A percentile compares a stretch with the other conserved stretches of the same genome.
Conservation (phyloP, 306 rosid species). For the Prunus mongolica region DNA sequence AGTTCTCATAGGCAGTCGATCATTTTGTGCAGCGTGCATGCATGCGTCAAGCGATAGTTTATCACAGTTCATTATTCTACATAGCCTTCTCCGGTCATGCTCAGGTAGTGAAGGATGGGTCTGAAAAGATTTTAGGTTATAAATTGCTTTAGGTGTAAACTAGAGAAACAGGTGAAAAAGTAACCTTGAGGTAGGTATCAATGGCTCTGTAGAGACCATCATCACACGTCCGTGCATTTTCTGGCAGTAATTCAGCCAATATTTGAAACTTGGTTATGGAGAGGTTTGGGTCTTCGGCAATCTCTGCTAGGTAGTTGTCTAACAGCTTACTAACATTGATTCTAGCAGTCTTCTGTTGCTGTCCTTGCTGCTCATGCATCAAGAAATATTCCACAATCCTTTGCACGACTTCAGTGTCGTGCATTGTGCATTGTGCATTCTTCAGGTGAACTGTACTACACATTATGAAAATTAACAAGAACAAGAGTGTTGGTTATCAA, state of each 20-base stretch:
- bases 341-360: conserved; percentile 56
- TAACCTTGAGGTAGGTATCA: conserved; percentile 85
- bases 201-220: conserved; percentile 95
- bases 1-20: conserved; percentile 84
- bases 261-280: conserved; percentile 76
- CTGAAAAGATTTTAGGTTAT: conserved; percentile 41
- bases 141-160: conserved; percentile 16
- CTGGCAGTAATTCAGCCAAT: conserved; percentile 77
- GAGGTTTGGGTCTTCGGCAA: conserved; percentile 88
- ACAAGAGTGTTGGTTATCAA: conserved; percentile 13
- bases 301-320: conserved; percentile 85
- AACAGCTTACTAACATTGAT: conserved; percentile 73
- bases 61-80: conserved; percentile 81
- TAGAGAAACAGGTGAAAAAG: conserved; percentile 18
- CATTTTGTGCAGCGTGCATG: conserved; percentile 90
- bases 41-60: conserved; percentile 95
- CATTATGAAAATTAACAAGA: conserved; percentile 21
- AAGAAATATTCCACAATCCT: conserved; percentile 82
- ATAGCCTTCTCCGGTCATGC: conserved; percentile 79
- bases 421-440: conserved; percentile 62
- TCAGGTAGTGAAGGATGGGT: conserved; percentile 68
- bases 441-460: conserved; percentile 47
- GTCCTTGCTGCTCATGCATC: conserved; percentile 78
- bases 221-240: conserved; percentile 63
- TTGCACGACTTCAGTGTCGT: conserved; percentile 76